Evolutionary conservation across 768 basidiomycete genomes (phyloP).

Genomic region (Galerina marginata): DNA sequence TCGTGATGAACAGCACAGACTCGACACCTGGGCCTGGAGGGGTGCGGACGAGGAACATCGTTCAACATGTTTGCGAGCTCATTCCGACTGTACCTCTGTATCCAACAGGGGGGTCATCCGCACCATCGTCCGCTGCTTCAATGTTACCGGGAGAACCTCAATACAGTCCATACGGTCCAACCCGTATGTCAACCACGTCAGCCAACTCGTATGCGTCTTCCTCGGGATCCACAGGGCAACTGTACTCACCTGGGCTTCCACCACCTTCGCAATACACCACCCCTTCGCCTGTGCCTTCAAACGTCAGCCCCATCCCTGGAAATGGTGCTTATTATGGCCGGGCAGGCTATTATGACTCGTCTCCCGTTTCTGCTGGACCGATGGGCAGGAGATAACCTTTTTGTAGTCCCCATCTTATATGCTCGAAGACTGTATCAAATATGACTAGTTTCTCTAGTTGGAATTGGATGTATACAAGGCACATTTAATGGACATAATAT

Average conservation of each 20-base stretch:
- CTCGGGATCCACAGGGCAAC: constrained; percentile 6
- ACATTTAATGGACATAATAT: no score
- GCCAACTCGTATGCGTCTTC: constrained; percentile 22
- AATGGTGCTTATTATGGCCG: constrained; percentile 21
- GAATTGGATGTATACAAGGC: no score
- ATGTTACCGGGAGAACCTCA: not conserved
- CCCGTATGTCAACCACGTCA: constrained; percentile 4
- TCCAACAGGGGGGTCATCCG: constrained; percentile 35
- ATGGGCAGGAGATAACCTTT: constrained; percentile 5
- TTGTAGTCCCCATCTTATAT: not conserved
- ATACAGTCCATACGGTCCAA: constrained; percentile 1
- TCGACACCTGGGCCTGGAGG: constrained; percentile 45
- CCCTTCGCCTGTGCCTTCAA: constrained; percentile 12
- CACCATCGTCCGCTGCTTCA: constrained; percentile 7
- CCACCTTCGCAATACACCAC: constrained; percentile 14
- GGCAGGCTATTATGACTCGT: constrained; percentile 14
- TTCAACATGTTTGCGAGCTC: constrained; percentile 80
- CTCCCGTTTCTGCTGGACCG: constrained; percentile 5
- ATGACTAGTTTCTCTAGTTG: no score
- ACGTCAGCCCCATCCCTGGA: constrained; percentile 12
- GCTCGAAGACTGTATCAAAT: no score
- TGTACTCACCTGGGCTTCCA: constrained; percentile 10
- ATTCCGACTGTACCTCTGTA: constrained; percentile 75
- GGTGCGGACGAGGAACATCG: constrained; percentile 52
- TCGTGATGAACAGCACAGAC: constrained; percentile 75